Evolutionary conservation across 2,329 filamentous ascomycete species (phyloP), one percentile per base, ranked within the genome.

Genomic region (Paraconiothyrium brasiliense): DNA sequence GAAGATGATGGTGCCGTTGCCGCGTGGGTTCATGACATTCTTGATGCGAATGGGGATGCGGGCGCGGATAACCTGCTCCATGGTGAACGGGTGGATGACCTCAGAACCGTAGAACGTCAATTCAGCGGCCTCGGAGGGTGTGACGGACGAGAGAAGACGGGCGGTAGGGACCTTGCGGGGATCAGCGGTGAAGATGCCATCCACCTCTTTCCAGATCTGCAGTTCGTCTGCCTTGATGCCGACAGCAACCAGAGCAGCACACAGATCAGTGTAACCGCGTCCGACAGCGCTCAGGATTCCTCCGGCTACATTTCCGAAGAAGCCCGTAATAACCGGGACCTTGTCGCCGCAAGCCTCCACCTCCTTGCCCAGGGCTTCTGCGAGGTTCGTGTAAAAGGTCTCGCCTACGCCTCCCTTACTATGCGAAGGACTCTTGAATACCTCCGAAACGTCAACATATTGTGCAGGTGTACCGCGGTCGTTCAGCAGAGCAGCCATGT

Each of bases 161-260:
- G 95, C 96, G 0, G 94, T 98, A 3, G 94, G 94, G 43, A 96
- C 92, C 79, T 95, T 96, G 70, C 91, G 88, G 3, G 92, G 92
- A 74, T 97, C 94, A 5, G 89, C 89, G 1, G 89, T 91, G 80
- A 97, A 95, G 75, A 98, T 96, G 61, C 93, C 94, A 78, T 99
- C 95, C 7, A 99, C 95, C 78, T 99, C 95, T 82, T 99, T 99
- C 95, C 95, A 98, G 66, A 99, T 92, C 79, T 99, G 95, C 56
- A 99, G 85, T 79, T 99, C 95, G 57, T 90, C 84, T 0, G 95
- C 95, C 70, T 88, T 84, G n/a, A 96, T 83, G 4, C 93, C 94
- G 10, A 99, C 94, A 1, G 95, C 93, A 55, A 94, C 90, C 16
- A 99, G 84, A 6, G 95, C 94, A 13, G 95, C 94, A 77, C 95